These are phyloP conservation scores for Stenogyne calaminthoides DNA, from an alignment of 305 asterid genomes.

Conservation along the genomic window DNA sequence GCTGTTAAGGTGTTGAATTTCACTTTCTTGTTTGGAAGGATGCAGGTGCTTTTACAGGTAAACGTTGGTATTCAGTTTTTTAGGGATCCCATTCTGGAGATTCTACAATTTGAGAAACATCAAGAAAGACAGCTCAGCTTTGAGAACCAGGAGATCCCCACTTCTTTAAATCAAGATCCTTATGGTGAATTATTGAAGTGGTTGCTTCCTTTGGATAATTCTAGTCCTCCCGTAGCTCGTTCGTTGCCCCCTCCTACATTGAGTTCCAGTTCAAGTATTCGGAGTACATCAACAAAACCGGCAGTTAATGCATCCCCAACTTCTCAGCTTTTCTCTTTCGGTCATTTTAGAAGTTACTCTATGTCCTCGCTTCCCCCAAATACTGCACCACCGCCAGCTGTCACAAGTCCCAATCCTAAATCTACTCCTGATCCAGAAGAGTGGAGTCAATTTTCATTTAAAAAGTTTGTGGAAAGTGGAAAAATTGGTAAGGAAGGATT, in stretches of 20 bases:
- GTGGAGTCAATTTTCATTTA: slow-evolving; percentile 76
- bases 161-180: slow-evolving; percentile 62
- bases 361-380: slow-evolving; percentile 94
- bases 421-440: slow-evolving; percentile 68
- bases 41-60: slow-evolving; percentile 99
- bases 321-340: slow-evolving; percentile 88
- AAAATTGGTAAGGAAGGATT: slow-evolving; percentile 64
- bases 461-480: slow-evolving; percentile 55
- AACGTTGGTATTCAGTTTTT: slow-evolving; percentile 75
- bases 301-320: slow-evolving; percentile 64
- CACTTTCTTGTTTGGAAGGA: slow-evolving; percentile 84
- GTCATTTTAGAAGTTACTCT: slow-evolving; percentile 94
- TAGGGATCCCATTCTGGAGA: slow-evolving; percentile 88
- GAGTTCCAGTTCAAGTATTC: slow-evolving; percentile 67
- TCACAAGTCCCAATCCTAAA: slow-evolving; percentile 52
- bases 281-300: slow-evolving; percentile 70
- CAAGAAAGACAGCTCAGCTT: slow-evolving; percentile 52
- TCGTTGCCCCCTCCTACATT: slow-evolving; percentile 71
- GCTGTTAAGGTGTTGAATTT: slow-evolving; percentile 40
- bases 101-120: slow-evolving; percentile 91
- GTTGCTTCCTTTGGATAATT: slow-evolving; percentile 96
- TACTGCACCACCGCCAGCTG: slow-evolving; percentile 58
- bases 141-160: slow-evolving; percentile 45
- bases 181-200: slow-evolving; percentile 82
- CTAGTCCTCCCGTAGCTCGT: slow-evolving; percentile 70